These are phyloP conservation scores for Arctostaphylos glauca DNA, from an alignment of 148 eudicot genomes.

Conservation along the genomic window DNA sequence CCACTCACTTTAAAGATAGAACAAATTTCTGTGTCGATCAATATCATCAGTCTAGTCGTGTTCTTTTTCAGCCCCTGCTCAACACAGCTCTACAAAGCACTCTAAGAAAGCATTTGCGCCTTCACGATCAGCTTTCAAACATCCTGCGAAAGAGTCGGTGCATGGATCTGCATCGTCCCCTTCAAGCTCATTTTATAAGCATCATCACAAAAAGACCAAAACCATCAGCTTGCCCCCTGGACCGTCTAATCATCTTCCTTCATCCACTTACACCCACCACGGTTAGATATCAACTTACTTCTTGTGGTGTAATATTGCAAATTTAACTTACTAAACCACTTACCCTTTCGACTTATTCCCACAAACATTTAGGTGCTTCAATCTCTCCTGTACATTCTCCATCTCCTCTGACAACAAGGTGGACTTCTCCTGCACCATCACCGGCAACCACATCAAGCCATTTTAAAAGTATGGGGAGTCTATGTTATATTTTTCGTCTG, in stretches of 20 bases:
- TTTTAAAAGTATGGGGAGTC: slow-evolving; percentile 26
- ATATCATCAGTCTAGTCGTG: background rate
- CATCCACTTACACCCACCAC: slow-evolving; percentile 29
- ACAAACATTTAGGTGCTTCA: slow-evolving; percentile 31
- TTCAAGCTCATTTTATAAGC: slow-evolving; percentile 27
- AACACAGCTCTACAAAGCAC: background rate
- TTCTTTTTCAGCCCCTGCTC: slow-evolving; percentile 29
- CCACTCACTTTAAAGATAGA: background rate
- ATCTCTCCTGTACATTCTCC: slow-evolving; percentile 32
- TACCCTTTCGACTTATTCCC: slow-evolving; percentile 14
- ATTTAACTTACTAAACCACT: background rate
- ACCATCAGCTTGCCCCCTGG: slow-evolving; percentile 26
- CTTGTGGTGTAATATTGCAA: background rate
- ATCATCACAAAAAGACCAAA: slow-evolving; percentile 38
- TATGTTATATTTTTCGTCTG: background rate
- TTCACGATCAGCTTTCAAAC: slow-evolving; percentile 19
- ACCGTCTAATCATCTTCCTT: slow-evolving; percentile 28
- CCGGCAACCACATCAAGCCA: slow-evolving; percentile 37
- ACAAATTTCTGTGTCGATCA: slow-evolving; percentile 6
- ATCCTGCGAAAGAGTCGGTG: slow-evolving; percentile 22
- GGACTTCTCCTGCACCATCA: slow-evolving; percentile 35
- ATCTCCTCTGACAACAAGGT: slow-evolving; percentile 30
- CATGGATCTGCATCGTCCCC: slow-evolving; percentile 27
- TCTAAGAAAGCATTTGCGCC: slow-evolving; percentile 27
- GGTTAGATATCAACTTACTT: slow-evolving; percentile 32